These are phyloP conservation scores for Lecanicillium sp. DNA, from an alignment of 2,329 filamentous ascomycete species.

Conservation along the genomic window DNA sequence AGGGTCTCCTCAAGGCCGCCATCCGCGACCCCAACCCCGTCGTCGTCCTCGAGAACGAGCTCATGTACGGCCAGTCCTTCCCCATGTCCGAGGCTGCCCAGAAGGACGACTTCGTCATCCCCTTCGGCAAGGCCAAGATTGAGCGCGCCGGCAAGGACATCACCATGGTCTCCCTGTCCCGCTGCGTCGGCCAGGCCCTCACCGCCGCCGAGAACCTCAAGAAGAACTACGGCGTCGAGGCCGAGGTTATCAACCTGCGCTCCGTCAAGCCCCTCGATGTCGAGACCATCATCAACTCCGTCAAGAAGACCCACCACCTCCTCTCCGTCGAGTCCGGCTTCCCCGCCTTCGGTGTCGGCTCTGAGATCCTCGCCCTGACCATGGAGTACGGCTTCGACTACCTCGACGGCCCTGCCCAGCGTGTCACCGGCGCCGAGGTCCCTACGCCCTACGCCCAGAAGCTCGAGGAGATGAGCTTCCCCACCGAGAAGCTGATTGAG, in stretches of 20 bases:
- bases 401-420: conserved; percentile 85
- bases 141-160: conserved; percentile 94
- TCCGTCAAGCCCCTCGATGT: conserved; percentile 96
- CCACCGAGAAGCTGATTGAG: conserved; percentile 80
- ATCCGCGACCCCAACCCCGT: conserved; percentile 98
- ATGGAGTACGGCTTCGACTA: conserved; percentile 99
- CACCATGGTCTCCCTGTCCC: conserved; percentile 89
- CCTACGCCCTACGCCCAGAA: conserved; percentile 91
- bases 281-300: conserved; percentile 88
- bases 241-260: conserved; percentile 95
- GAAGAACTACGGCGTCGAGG: conserved; percentile 92
- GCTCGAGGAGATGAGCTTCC: conserved; percentile 94
- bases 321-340: conserved; percentile 92
- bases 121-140: conserved; percentile 98
- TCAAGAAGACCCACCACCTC: conserved; percentile 96
- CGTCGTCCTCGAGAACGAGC: conserved; percentile 81
- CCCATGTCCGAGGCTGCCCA: conserved; percentile 96
- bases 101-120: conserved; percentile 92
- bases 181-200: conserved; percentile 89
- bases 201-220: conserved; percentile 85
- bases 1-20: conserved; percentile 94
- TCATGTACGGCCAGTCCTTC: conserved; percentile 89
- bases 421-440: conserved; percentile 94
- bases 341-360: conserved; percentile 85
- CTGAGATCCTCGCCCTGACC: conserved; percentile 87